A percentile compares a stretch with the other conserved stretches of the same genome.
phyloP scores from a whole-genome alignment of 176 grass and related monocot genomes.

The Aegilops speltoides region DNA sequence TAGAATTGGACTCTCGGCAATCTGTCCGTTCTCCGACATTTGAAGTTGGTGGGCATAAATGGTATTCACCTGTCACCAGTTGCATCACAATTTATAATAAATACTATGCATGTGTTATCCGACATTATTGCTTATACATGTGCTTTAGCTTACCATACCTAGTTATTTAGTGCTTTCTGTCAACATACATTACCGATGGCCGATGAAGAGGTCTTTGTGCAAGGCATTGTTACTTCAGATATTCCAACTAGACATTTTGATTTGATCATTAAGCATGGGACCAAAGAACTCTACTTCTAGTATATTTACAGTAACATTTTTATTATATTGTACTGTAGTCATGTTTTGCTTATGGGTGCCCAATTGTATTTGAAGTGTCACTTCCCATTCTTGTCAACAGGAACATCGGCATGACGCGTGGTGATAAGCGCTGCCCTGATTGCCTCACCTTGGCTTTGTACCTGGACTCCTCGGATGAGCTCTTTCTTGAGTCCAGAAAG shows the following conservation, averaged over 20 bases:
- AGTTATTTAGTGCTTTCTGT: too few species aligned
- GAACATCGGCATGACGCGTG: conserved; percentile 9
- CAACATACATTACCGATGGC: too few species aligned
- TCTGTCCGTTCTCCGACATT: conserved; percentile 8
- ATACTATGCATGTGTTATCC: not conserved
- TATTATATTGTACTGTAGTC: too few species aligned
- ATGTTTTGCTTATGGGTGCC: too few species aligned
- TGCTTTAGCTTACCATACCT: not conserved
- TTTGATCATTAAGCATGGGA: not conserved
- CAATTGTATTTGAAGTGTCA: too few species aligned
- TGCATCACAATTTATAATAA: not conserved
- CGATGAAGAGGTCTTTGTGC: too few species aligned
- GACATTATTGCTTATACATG: not conserved
- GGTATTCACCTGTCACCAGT: conserved; percentile 11
- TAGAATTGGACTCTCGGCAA: not conserved
- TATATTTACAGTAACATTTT: too few species aligned
- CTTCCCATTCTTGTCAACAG: not conserved
- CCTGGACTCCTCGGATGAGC: not conserved
- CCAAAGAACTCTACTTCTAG: not conserved
- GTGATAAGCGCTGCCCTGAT: not conserved
- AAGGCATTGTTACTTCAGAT: too few species aligned
- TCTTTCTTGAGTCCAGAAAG: not conserved
- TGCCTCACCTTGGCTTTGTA: not conserved
- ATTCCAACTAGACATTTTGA: too few species aligned
- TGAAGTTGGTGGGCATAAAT: conserved; percentile 17